Percentiles rank a stretch among this genome's conserved stretches.
Conservation (phyloP, 768 basidiomycete species). For the Candolleomyces eurysporus region DNA sequence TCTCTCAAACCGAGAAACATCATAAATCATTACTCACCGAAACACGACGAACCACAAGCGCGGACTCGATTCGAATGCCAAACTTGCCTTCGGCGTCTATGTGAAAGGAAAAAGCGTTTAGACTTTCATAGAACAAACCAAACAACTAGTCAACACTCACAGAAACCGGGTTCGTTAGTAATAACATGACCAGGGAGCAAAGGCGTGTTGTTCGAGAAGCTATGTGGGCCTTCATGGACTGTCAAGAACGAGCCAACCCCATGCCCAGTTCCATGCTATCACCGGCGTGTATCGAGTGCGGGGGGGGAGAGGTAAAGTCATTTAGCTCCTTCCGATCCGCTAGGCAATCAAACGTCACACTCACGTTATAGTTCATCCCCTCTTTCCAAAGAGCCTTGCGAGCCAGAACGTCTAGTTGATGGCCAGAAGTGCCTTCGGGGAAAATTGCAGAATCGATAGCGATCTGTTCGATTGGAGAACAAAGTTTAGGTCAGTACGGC, state of each 20-base stretch:
- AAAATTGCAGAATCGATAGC: slow-evolving; percentile 89
- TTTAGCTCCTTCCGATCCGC: slow-evolving; percentile 1
- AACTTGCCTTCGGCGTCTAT: slow-evolving; percentile 73
- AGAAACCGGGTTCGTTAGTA: slow-evolving; percentile 94
- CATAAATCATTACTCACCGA: slow-evolving; percentile 36
- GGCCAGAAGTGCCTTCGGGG: slow-evolving; percentile 85
- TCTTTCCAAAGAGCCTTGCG: slow-evolving; percentile 86
- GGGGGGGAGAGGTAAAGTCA: background rate
- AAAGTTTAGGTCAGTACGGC: too few species aligned
- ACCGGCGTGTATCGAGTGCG: background rate
- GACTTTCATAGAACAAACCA: background rate
- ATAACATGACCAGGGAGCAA: slow-evolving; percentile 86
- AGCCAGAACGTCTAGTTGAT: slow-evolving; percentile 85
- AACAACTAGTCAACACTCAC: slow-evolving; percentile 41
- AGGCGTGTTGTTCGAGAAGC: slow-evolving; percentile 67
- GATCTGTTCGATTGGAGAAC: slow-evolving; percentile 49
- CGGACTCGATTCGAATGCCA: slow-evolving; percentile 93
- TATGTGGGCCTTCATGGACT: slow-evolving; percentile 82
- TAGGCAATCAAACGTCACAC: slow-evolving; percentile 21
- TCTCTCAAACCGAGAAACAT: slow-evolving; percentile 2
- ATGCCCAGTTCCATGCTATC: slow-evolving; percentile 89
- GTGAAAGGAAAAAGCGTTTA: background rate
- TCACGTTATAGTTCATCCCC: slow-evolving; percentile 74
- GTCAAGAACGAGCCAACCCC: slow-evolving; percentile 86
- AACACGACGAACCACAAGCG: slow-evolving; percentile 67